Base-by-base conservation (phyloP, 1,284 basidiomycete genomes). In the Irpex lacteus region DNA sequence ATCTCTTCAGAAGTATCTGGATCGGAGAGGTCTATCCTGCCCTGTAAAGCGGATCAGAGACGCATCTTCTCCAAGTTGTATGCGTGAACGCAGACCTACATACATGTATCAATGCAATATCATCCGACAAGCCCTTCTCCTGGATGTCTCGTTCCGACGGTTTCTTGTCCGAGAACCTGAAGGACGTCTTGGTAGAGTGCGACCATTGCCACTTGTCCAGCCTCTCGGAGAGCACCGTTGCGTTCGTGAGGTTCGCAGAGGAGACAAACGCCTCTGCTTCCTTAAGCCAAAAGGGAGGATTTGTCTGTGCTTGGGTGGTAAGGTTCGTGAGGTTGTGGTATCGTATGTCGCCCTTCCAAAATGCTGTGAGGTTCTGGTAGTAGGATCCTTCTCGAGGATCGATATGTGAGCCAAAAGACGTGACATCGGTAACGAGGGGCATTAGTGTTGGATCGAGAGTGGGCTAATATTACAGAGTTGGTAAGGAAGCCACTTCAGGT, bases 301-400 rank as follows among this genome's bases (percentile, higher is more conserved):
- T 47, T 19, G 67, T 62, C 3, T 71, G 62, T 2, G 55, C 74
- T 59, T 65, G 77, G 68, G 55, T 75, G 67, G 67, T 72, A 18
- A 79, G 70, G 9, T 80, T 75, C 0, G 88, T 85, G 56, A 92
- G 83, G 70, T 93, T 94, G 71, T 86, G 80, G 68, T 85, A 84
- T 38, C 78, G 76, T 15, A 85, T 74, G 52, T 85, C 77, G 5
- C 89, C 90, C 64, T 87, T 86, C 67, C 91, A 82, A 71, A 90
- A 92, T 13, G 90, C 92, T 13, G 91, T 92, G 58, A 90, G 80
- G 70, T 94, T 94, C 4, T 80, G 76, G 70, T 89, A 91, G 73
- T 92, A 94, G 0, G 90, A 89, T 8, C 78, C 77, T 32, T 70
- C 63, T 11, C 70, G 63, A 1, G 84, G 80, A 68, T 86, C 81